Evolutionary conservation across 441 rosid species (phyloP), one percentile per base, ranked within the genome.

Genomic region (Isatis lusitanica): DNA sequence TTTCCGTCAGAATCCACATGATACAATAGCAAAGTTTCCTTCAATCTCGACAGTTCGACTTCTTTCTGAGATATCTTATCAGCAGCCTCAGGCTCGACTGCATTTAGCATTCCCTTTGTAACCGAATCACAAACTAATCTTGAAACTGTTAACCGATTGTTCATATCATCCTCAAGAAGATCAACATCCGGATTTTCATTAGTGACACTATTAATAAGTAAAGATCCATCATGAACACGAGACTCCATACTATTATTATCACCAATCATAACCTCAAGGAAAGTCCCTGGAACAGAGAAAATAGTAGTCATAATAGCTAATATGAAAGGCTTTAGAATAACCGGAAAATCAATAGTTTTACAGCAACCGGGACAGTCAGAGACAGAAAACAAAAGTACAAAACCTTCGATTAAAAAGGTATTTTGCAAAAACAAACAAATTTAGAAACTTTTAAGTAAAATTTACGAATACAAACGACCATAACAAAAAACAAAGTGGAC

Each of bases 21-120:
- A 70, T 68, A 73, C 18, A 65, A 73, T 36, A 30, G 73, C 56
- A 83, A 51, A 2, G 52, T 58, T 76, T 84, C 86, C 82, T 81
- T 81, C 72, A 88, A 63, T 58, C 76, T 70, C 12, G 64, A 81
- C 68, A 86, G 46, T 79, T 90, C 91, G 61, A 67, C 38, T 18
- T 90, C 90, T 76, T 81, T 86, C 76, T 65, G 47, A 62, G 83
- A 77, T 70, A 87, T 83, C 84, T 80, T 81, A 72, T 82, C 85
- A 11, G 77, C 80, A 35, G 88, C 93, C 68, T 84, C 86, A 39
- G 83, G 79, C 15, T 58, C 30, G 17, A 58, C 63, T 58, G 26
- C 26, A 33, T 4, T 56, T 31, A 15, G 0, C 24, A 33, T 15
- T 31, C 42, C 42, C 3, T 24, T 8, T 7, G 61, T 31, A 56